These are phyloP conservation scores for Mycena albidolilacea DNA, from an alignment of 768 basidiomycete species.

Conservation along the genomic window DNA sequence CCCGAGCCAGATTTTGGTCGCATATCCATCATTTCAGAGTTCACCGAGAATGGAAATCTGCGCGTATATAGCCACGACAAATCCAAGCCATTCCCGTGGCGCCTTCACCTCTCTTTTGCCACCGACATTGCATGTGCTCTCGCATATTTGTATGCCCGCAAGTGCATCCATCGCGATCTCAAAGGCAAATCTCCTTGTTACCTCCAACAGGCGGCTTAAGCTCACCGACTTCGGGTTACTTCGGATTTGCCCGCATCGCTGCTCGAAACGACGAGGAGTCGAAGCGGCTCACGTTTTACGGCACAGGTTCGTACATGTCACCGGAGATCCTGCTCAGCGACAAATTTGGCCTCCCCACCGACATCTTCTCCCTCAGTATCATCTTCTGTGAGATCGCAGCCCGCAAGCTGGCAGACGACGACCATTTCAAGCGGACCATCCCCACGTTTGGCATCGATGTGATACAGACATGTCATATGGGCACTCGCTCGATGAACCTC, in stretches of 20 bases:
- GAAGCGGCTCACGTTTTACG: constrained; percentile 88
- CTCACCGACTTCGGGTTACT: constrained; percentile 99
- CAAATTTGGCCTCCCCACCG: constrained; percentile 94
- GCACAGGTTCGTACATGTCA: constrained; percentile 97
- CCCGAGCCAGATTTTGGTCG: constrained; percentile 84
- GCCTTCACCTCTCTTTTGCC: constrained; percentile 93
- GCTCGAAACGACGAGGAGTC: constrained; percentile 92
- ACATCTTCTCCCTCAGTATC: constrained; percentile 94
- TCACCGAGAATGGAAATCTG: constrained; percentile 92
- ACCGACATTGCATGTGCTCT: constrained; percentile 95
- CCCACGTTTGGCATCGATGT: constrained; percentile 90
- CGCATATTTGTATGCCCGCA: constrained; percentile 97
- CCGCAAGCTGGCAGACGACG: constrained; percentile 87
- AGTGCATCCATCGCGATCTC: constrained; percentile 91
- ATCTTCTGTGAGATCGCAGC: constrained; percentile 94
- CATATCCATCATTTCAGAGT: constrained; percentile 97
- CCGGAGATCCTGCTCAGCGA: constrained; percentile 94
- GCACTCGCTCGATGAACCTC: too few relatives aligned
- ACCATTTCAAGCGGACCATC: constrained; percentile 80
- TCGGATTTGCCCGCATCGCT: constrained; percentile 96
- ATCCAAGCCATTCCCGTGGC: constrained; percentile 90
- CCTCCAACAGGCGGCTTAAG: constrained; percentile 93
- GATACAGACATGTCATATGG: too few relatives aligned
- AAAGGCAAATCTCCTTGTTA: constrained; percentile 99
- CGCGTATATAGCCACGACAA: constrained; percentile 93